Evolutionary conservation across 2,329 filamentous ascomycete genomes (phyloP).

Genomic region (Aspergillaceae sp.): DNA sequence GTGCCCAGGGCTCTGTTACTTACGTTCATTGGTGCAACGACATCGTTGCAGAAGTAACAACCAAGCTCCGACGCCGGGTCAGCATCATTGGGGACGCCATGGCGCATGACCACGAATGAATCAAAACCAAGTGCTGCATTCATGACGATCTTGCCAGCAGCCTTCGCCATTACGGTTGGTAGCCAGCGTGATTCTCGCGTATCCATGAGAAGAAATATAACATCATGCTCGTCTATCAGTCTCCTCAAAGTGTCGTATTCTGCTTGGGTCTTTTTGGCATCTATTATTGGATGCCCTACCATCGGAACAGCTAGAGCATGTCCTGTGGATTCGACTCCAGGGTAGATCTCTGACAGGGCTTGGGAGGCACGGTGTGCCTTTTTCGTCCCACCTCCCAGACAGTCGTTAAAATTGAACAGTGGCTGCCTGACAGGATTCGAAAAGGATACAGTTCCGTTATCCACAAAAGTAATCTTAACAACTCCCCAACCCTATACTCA

Average conservation of each 20-base stretch:
- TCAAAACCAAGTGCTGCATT: conserved; percentile 96
- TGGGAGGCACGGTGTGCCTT: conserved; percentile 78
- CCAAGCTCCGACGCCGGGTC: conserved; percentile 62
- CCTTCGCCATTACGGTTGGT: conserved; percentile 91
- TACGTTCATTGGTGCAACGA: conserved; percentile 88
- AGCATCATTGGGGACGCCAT: conserved; percentile 58
- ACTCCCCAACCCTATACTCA: conserved; percentile 70
- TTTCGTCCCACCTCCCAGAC: conserved; percentile 69
- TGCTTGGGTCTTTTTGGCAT: conserved; percentile 58
- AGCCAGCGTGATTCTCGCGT: conserved; percentile 91
- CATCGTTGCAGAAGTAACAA: conserved; percentile 98
- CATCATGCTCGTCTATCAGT: conserved; percentile 78
- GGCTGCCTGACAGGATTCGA: conserved; percentile 95
- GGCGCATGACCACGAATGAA: conserved; percentile 93
- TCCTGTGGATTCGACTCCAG: conserved; percentile 73
- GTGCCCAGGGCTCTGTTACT: conserved; percentile 31
- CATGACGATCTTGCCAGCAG: conserved; percentile 86
- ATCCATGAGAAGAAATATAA: conserved; percentile 94
- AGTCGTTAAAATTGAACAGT: conserved; percentile 83
- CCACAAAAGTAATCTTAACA: conserved; percentile 87
- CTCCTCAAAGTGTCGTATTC: conserved; percentile 68
- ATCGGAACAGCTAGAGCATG: conserved; percentile 84
- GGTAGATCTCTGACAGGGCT: conserved; percentile 76
- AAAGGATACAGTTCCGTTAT: conserved; percentile 87
- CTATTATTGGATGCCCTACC: conserved; percentile 80